phyloP scores from a whole-genome alignment of 768 basidiomycete genomes.

The Tulasnella sp. region DNA sequence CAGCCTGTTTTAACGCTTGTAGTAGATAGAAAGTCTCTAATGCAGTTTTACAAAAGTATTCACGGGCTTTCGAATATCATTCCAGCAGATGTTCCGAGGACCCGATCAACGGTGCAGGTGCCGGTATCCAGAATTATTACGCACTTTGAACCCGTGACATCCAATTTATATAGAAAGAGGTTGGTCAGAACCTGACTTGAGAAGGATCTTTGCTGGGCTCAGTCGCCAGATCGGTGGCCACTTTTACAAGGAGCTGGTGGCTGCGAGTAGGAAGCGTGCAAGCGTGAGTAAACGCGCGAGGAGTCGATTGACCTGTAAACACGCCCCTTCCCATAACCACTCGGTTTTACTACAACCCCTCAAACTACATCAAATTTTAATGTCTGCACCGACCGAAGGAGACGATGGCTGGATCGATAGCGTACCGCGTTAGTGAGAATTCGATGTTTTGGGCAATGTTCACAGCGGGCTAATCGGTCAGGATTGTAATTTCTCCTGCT shows the following conservation, averaged over 20 bases:
- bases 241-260: background rate
- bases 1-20: background rate
- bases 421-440: slow-evolving; percentile 14
- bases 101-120: background rate
- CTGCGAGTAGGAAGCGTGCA: background rate
- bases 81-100: no score
- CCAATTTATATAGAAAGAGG: background rate
- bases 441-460: background rate
- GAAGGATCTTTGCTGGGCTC: background rate
- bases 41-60: no score
- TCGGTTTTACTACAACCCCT: background rate
- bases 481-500: background rate
- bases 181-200: background rate
- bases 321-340: slow-evolving; percentile 6
- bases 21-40: background rate
- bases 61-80: no score
- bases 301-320: background rate
- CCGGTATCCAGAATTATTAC: background rate
- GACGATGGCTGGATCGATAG: slow-evolving; percentile 22
- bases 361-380: background rate
- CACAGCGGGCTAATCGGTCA: background rate
- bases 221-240: background rate
- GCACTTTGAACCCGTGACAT: background rate
- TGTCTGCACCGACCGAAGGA: slow-evolving; percentile 6
- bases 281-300: slow-evolving; percentile 5